Evolutionary conservation across 228 moss, liverwort and hornwort genomes (phyloP).

Genomic region (Sphagnum magellanicum): DNA sequence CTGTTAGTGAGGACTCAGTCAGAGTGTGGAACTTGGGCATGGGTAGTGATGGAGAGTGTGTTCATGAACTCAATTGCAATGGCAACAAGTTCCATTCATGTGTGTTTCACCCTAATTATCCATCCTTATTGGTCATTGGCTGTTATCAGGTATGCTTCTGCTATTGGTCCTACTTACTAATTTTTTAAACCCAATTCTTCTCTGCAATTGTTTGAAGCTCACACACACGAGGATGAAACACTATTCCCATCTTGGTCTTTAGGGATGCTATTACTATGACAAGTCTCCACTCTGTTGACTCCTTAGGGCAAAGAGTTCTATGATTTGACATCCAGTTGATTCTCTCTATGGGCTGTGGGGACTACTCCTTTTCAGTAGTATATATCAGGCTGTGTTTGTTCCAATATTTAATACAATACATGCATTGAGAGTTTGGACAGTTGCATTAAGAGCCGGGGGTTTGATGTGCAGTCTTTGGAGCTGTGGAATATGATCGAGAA

Average conservation of each 20-base stretch:
- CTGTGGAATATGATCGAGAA: slow-evolving; percentile 99
- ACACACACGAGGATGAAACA: too few relatives aligned
- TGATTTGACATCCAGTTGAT: too few relatives aligned
- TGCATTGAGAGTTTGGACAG: too few relatives aligned
- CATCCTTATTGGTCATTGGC: slow-evolving; percentile 89
- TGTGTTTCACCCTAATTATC: slow-evolving; percentile 98
- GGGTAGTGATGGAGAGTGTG: slow-evolving; percentile 86
- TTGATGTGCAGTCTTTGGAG: slow-evolving; percentile 77
- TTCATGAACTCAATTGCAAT: slow-evolving; percentile 97
- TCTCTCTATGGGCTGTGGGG: background rate
- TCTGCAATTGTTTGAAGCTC: background rate
- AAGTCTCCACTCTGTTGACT: too few relatives aligned
- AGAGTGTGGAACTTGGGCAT: slow-evolving; percentile 93
- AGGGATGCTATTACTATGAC: too few relatives aligned
- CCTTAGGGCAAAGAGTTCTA: too few relatives aligned
- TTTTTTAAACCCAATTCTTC: background rate
- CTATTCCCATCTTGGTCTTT: too few relatives aligned
- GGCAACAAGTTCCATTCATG: slow-evolving; percentile 99
- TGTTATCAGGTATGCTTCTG: slow-evolving; percentile 74
- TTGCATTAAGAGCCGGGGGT: background rate
- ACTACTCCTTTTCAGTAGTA: background rate
- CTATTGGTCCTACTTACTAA: background rate
- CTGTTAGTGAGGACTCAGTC: slow-evolving; percentile 97
- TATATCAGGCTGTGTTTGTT: too few relatives aligned
- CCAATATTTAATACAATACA: too few relatives aligned